Evolutionary conservation across 2,329 filamentous ascomycete species (phyloP).

Genomic region (Tolypocladium nubicola): DNA sequence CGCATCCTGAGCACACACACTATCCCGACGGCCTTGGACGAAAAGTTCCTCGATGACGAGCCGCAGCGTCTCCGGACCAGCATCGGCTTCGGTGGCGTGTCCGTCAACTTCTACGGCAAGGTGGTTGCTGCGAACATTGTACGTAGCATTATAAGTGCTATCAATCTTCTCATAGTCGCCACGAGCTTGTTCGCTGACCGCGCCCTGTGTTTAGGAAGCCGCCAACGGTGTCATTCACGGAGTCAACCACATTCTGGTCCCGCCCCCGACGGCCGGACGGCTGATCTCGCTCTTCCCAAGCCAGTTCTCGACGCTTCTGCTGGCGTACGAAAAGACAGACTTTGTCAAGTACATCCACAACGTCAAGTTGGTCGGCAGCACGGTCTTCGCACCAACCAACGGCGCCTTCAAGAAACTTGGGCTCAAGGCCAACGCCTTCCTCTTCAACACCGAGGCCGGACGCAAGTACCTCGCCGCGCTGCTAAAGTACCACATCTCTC

Average conservation of each 20-base stretch:
- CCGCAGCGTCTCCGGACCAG: slow-evolving; percentile 65
- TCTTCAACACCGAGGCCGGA: slow-evolving; percentile 68
- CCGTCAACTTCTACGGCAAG: slow-evolving; percentile 67
- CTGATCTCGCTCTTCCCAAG: slow-evolving; percentile 55
- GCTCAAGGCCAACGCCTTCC: slow-evolving; percentile 63
- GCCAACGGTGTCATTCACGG: slow-evolving; percentile 77
- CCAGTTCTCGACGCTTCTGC: slow-evolving; percentile 68
- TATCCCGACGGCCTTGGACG: slow-evolving; percentile 56
- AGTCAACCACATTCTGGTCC: slow-evolving; percentile 63
- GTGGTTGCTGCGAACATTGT: slow-evolving; percentile 63
- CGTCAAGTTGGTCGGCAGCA: slow-evolving; percentile 49
- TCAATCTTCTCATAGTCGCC: background rate
- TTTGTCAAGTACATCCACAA: slow-evolving; percentile 51
- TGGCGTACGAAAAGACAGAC: slow-evolving; percentile 65
- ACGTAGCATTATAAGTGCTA: slow-evolving; percentile 15
- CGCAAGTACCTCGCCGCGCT: slow-evolving; percentile 67
- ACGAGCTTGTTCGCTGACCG: slow-evolving; percentile 1
- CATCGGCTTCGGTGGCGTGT: slow-evolving; percentile 50
- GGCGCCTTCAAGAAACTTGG: slow-evolving; percentile 69
- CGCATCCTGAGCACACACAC: slow-evolving; percentile 62
- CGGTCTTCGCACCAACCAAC: slow-evolving; percentile 75
- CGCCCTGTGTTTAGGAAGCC: slow-evolving; percentile 37
- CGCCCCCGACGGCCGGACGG: slow-evolving; percentile 52
- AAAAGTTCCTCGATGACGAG: slow-evolving; percentile 48
- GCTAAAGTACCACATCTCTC: slow-evolving; percentile 67